Conservation (phyloP, 495 filamentous ascomycete species). For the Penicillium riverlandense region DNA sequence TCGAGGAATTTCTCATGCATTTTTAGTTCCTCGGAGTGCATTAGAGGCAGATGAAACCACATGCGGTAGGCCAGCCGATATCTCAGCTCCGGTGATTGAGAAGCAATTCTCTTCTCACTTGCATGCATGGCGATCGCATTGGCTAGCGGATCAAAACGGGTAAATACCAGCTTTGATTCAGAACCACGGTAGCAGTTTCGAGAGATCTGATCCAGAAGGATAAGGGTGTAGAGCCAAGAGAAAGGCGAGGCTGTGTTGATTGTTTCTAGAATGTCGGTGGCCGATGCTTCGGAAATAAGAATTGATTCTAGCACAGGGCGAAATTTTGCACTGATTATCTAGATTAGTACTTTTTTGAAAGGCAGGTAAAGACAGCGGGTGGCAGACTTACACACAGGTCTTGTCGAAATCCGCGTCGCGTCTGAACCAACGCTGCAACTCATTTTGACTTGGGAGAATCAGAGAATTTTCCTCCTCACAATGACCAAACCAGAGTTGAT, state of each 20-base stretch:
- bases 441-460: conserved; percentile 9
- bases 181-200: conserved; percentile 27
- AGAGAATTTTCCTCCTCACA: conserved; percentile 6
- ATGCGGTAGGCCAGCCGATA: conserved; percentile 20
- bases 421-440: conserved; percentile 22
- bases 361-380: not conserved
- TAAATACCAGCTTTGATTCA: conserved; percentile 21
- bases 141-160: conserved; percentile 22
- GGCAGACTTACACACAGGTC: conserved; percentile 18
- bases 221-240: conserved; percentile 18
- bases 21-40: conserved; percentile 23
- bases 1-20: conserved; percentile 17
- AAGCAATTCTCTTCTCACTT: conserved; percentile 8
- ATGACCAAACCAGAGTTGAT: conserved; percentile 19
- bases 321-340: conserved; percentile 15
- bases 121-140: conserved; percentile 15
- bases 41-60: conserved; percentile 28
- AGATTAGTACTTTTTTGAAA: not conserved
- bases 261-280: conserved; percentile 14
- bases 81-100: conserved; percentile 9
- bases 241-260: conserved; percentile 10
- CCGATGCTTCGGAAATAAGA: conserved; percentile 7
- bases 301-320: conserved; percentile 18
- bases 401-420: conserved; percentile 19
- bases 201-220: conserved; percentile 25